These are phyloP conservation scores for Populus pruinosa DNA, from an alignment of 345 rosid genomes.

Conservation along the genomic window DNA sequence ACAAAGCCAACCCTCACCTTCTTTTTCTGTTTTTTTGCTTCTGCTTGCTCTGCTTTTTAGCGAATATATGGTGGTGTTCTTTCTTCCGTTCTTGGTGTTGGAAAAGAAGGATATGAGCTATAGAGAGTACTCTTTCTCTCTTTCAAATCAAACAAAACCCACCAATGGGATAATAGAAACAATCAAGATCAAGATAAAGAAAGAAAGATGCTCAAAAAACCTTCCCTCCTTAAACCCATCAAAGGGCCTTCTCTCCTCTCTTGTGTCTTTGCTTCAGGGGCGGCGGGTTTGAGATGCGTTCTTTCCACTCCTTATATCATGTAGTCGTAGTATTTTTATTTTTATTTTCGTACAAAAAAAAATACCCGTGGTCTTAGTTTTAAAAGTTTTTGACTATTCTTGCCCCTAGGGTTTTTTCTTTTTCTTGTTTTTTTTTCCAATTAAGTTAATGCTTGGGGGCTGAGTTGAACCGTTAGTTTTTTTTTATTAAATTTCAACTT, in stretches of 20 bases:
- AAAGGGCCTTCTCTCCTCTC: not conserved
- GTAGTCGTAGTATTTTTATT: not conserved
- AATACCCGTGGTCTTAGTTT: no score
- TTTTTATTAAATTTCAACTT: no score
- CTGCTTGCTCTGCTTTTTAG: not conserved
- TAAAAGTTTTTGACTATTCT: not conserved
- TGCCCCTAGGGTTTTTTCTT: not conserved
- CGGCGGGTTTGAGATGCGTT: conserved; percentile 6
- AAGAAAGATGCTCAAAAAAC: not conserved
- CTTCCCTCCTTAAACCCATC: not conserved
- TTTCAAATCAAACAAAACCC: conserved; percentile 1
- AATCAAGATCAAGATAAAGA: not conserved
- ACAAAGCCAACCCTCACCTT: conserved; percentile 36
- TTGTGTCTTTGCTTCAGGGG: not conserved
- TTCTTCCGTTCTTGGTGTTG: not conserved
- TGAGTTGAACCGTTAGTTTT: no score
- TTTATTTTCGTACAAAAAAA: not conserved
- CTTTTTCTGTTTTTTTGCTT: conserved; percentile 22
- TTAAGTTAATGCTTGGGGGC: no score
- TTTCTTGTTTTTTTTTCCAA: not conserved
- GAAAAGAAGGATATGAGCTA: not conserved
- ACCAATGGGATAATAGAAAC: not conserved
- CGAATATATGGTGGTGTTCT: not conserved
- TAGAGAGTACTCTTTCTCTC: not conserved
- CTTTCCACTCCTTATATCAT: not conserved